Percentiles rank a stretch among this genome's conserved stretches.
Conservation (phyloP, 176 grass and related monocot genomes). For the Coix lacrymajobi region DNA sequence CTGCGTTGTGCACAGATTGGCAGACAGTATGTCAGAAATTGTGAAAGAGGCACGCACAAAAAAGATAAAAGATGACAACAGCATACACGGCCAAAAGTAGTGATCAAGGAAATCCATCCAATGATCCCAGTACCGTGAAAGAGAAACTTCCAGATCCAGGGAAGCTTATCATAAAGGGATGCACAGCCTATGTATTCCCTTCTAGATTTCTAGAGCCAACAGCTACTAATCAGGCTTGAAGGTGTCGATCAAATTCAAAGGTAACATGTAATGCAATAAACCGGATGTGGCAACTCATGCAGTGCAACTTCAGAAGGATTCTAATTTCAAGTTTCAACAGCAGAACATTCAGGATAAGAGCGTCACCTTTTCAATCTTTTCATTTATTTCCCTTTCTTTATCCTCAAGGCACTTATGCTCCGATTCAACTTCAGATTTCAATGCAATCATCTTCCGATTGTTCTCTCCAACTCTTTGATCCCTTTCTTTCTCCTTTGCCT, state of each 20-base stretch:
- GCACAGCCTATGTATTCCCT: background rate
- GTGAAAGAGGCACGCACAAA: background rate
- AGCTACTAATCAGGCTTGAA: background rate
- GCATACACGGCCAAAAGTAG: no score
- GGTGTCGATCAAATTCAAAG: background rate
- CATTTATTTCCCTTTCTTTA: conserved; percentile 51
- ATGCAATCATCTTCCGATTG: conserved; percentile 38
- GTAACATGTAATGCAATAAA: background rate
- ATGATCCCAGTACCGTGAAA: no score
- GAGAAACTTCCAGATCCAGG: no score
- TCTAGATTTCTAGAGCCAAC: background rate
- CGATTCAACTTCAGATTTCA: conserved; percentile 55
- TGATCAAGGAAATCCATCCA: no score
- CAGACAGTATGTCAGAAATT: background rate
- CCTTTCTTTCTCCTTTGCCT: conserved; percentile 54
- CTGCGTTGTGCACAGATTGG: no score
- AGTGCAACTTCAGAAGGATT: background rate
- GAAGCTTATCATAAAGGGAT: no score
- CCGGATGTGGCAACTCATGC: background rate
- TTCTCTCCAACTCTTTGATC: conserved; percentile 48
- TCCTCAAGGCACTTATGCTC: conserved; percentile 49
- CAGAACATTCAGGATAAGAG: conserved; percentile 5
- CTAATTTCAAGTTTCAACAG: background rate
- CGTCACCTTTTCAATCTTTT: conserved; percentile 46
- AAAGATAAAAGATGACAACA: background rate